phyloP scores from a whole-genome alignment of 352 stramenopile species.

The Globisporangium polare region DNA sequence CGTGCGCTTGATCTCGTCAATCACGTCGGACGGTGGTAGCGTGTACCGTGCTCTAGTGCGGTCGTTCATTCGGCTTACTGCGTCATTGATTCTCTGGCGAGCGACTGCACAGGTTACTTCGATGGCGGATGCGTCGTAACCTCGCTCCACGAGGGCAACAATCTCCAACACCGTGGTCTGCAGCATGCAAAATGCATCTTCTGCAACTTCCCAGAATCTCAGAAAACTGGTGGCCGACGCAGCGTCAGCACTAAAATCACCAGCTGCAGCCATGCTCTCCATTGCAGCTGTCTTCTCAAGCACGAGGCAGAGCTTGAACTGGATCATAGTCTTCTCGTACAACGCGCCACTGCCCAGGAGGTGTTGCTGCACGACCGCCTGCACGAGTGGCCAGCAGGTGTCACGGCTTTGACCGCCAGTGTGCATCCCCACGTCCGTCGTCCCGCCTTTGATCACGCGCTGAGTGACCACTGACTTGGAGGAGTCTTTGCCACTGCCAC shows the following conservation, averaged over 20 bases:
- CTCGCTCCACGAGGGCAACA: constrained; percentile 6
- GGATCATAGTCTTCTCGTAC: constrained; percentile 33
- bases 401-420: constrained; percentile 34
- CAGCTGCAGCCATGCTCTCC: background rate
- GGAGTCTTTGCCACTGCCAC: background rate
- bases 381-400: constrained; percentile 56
- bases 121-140: background rate
- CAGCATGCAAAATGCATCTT: constrained; percentile 20
- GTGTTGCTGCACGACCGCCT: constrained; percentile 28
- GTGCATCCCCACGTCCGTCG: constrained; percentile 50
- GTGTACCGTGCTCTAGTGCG: background rate
- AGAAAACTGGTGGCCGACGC: background rate
- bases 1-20: background rate
- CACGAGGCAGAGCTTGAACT: constrained; percentile 25
- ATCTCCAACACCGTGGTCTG: constrained; percentile 1
- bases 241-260: background rate
- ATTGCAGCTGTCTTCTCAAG: background rate
- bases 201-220: background rate
- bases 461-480: background rate
- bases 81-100: background rate
- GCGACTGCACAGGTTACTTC: background rate
- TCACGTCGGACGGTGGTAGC: background rate
- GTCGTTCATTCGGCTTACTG: background rate
- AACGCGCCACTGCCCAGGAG: constrained; percentile 27
- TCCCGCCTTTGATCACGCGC: constrained; percentile 23